Conservation (phyloP, 495 filamentous ascomycete genomes). For the Xylaria longipes region DNA sequence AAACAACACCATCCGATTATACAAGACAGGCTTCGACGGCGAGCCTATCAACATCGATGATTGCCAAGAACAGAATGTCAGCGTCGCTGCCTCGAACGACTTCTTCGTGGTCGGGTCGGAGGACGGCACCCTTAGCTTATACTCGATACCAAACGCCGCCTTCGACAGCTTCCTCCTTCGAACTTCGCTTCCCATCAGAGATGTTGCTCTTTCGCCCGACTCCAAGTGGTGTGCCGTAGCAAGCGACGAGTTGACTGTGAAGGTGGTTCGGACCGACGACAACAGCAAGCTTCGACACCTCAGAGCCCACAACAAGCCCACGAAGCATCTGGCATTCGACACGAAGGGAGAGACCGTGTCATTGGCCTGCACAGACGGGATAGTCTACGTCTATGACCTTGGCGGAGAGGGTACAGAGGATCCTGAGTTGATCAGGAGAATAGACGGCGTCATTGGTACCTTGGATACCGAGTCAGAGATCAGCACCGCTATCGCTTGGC, state of each 20-base stretch:
- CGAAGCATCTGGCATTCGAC: slow-evolving; percentile 90
- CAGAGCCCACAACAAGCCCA: slow-evolving; percentile 79
- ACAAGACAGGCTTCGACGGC: slow-evolving; percentile 86
- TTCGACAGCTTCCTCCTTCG: slow-evolving; percentile 83
- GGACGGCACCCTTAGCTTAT: slow-evolving; percentile 91
- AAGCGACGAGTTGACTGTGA: slow-evolving; percentile 92
- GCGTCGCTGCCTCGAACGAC: slow-evolving; percentile 78
- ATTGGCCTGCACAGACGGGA: slow-evolving; percentile 85
- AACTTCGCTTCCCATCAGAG: slow-evolving; percentile 80
- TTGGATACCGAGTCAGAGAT: slow-evolving; percentile 80
- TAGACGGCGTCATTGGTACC: slow-evolving; percentile 83
- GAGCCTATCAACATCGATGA: slow-evolving; percentile 92
- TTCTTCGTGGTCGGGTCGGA: slow-evolving; percentile 89
- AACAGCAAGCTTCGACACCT: slow-evolving; percentile 76
- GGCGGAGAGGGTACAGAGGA: slow-evolving; percentile 76
- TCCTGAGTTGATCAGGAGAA: slow-evolving; percentile 77
- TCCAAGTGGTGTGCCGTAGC: slow-evolving; percentile 91
- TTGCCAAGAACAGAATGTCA: slow-evolving; percentile 78
- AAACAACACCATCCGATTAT: slow-evolving; percentile 89
- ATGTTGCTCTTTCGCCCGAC: slow-evolving; percentile 84
- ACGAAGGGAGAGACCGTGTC: slow-evolving; percentile 77
- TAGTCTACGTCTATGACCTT: slow-evolving; percentile 87
- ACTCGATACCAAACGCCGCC: slow-evolving; percentile 74
- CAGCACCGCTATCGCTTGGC: slow-evolving; percentile 82
- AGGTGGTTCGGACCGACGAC: slow-evolving; percentile 81